phyloP scores from a whole-genome alignment of 345 rosid species.

The Eutrema yunnanense region DNA sequence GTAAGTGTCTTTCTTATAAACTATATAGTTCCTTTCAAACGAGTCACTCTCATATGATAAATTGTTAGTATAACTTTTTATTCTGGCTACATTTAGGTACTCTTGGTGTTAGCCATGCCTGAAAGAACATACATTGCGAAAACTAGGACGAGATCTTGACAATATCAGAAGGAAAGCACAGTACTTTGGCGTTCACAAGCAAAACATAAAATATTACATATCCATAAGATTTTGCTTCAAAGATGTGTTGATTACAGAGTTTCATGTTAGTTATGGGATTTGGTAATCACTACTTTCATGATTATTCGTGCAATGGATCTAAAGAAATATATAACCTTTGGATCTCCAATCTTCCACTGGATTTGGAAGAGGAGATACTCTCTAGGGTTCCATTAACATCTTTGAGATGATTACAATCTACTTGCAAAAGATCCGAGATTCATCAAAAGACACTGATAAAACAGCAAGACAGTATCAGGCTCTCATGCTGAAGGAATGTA shows the following conservation, averaged over 20 bases:
- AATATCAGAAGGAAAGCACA: background rate
- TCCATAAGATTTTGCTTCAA: background rate
- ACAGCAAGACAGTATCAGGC: too few species aligned
- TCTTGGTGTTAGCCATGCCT: background rate
- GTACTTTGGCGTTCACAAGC: background rate
- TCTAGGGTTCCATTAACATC: too few species aligned
- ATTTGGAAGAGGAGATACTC: too few species aligned
- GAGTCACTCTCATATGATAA: background rate
- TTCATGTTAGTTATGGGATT: background rate
- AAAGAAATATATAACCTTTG: background rate
- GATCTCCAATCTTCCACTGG: too few species aligned
- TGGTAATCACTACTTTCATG: background rate
- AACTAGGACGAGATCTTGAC: constrained; percentile 1
- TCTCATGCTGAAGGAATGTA: too few species aligned
- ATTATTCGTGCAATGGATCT: background rate
- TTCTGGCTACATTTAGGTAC: background rate
- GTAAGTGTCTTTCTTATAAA: background rate
- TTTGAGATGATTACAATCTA: too few species aligned
- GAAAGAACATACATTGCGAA: background rate
- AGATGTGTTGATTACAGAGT: background rate
- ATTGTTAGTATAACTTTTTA: background rate
- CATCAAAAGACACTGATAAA: too few species aligned
- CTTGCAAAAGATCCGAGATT: too few species aligned
- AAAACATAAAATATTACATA: background rate
- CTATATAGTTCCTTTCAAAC: too few species aligned